phyloP scores from a whole-genome alignment of 2,329 filamentous ascomycete genomes.

The Amphichorda felina region DNA sequence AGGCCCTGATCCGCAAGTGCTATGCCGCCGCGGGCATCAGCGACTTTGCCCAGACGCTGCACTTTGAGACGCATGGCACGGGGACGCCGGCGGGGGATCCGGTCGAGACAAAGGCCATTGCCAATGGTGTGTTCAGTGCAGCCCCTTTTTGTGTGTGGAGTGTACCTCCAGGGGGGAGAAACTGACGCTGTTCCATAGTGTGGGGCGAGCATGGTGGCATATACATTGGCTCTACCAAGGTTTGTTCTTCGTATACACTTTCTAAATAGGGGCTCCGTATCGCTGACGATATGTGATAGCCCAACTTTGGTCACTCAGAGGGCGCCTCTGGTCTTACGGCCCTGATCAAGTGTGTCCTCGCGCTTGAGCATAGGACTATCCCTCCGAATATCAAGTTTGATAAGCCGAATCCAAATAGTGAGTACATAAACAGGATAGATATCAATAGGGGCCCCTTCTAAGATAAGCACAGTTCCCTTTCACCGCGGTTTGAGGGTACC shows the following conservation, averaged over 20 bases:
- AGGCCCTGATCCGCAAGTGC: slow-evolving; percentile 21
- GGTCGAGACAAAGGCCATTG: slow-evolving; percentile 25
- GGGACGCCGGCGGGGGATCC: slow-evolving; percentile 31
- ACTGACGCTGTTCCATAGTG: no score
- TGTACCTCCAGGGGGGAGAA: no score
- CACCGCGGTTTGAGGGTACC: slow-evolving; percentile 13
- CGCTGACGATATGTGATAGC: slow-evolving; percentile 16
- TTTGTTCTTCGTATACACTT: no score
- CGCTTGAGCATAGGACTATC: slow-evolving; percentile 15
- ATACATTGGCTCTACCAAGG: no score
- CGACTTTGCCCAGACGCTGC: slow-evolving; percentile 10
- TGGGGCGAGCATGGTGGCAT: no score
- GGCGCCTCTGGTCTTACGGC: slow-evolving; percentile 17
- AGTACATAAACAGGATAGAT: no score
- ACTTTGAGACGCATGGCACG: slow-evolving; percentile 30
- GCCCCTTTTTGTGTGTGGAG: no score
- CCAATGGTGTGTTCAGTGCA: no score
- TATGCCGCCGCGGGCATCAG: slow-evolving; percentile 18
- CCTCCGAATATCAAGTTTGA: slow-evolving; percentile 13
- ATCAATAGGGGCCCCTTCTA: background rate
- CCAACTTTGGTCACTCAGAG: slow-evolving; percentile 25
- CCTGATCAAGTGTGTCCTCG: slow-evolving; percentile 17
- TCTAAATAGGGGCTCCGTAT: no score
- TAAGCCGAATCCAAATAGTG: slow-evolving; percentile 12
- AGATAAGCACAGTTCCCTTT: slow-evolving; percentile 6